These are phyloP conservation scores for Casuarina cunninghamiana DNA, from an alignment of 306 rosid species.

Conservation along the genomic window DNA sequence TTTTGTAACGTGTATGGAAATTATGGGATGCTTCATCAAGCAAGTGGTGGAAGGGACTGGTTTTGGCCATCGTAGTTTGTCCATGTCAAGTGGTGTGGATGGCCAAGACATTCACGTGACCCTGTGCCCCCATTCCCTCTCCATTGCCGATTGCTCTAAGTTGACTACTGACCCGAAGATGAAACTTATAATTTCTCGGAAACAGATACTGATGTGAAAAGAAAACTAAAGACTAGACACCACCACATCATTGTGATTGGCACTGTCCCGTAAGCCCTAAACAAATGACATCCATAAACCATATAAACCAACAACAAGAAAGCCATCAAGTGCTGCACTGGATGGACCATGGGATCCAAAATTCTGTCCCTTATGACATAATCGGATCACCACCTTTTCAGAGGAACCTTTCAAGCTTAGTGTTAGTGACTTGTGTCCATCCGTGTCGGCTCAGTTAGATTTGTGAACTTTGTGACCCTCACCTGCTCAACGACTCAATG, in stretches of 20 bases:
- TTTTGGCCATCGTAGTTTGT: no score
- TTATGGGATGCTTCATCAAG: no score
- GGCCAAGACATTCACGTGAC: constrained; percentile 35
- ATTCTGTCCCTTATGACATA: background rate
- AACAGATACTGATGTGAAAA: constrained; percentile 9
- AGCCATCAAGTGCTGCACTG: background rate
- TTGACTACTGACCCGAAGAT: constrained; percentile 10
- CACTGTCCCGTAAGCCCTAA: background rate
- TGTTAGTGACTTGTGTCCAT: background rate
- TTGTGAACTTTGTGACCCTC: background rate
- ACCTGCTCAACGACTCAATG: background rate
- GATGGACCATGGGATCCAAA: constrained; percentile 20
- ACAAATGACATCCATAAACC: background rate
- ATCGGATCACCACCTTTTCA: constrained; percentile 25
- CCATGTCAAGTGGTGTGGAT: no score
- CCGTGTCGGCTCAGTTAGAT: background rate
- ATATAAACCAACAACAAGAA: background rate
- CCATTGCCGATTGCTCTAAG: constrained; percentile 7
- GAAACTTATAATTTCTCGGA: constrained; percentile 7
- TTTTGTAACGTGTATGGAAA: no score
- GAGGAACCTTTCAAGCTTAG: background rate
- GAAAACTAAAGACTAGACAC: constrained; percentile 2
- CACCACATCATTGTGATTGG: constrained; percentile 7
- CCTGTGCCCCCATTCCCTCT: constrained; percentile 25
- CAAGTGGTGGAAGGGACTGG: no score